These are phyloP conservation scores for Dactylellina drechsleri DNA, from an alignment of 2,329 filamentous ascomycete genomes.

Conservation along the genomic window DNA sequence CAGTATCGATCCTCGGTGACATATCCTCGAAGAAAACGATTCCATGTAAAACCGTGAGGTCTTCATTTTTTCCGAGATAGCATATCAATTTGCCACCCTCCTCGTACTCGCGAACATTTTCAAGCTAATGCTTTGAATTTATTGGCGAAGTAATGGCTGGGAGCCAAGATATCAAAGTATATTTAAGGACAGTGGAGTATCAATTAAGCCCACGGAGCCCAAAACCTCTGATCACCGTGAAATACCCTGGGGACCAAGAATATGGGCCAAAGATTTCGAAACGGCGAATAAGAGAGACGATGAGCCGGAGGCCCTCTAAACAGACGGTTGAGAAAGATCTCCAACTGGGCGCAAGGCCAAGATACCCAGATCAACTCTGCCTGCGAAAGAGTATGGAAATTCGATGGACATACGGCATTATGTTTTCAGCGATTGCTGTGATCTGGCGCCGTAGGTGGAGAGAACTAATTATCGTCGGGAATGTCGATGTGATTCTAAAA, in stretches of 20 bases:
- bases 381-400: background rate
- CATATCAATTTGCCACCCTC: background rate
- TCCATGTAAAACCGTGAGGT: background rate
- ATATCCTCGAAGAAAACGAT: constrained; percentile 11
- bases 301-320: constrained; percentile 6
- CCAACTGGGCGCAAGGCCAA: background rate
- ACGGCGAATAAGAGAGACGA: constrained; percentile 7
- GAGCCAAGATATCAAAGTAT: constrained; percentile 11
- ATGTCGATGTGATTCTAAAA: too few species aligned
- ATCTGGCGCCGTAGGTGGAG: background rate
- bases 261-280: too few species aligned
- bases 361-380: background rate
- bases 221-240: constrained; percentile 17
- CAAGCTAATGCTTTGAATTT: too few species aligned
- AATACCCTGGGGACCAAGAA: background rate
- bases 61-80: constrained; percentile 3
- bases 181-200: constrained; percentile 36
- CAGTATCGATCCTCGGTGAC: constrained; percentile 30
- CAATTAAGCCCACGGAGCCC: constrained; percentile 11
- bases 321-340: constrained; percentile 5
- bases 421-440: constrained; percentile 1
- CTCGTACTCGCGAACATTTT: too few species aligned
- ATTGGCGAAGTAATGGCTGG: too few species aligned
- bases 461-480: too few species aligned
- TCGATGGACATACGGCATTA: constrained; percentile 49